Base-by-base conservation (phyloP, 768 basidiomycete genomes). In the Rhizopogon sp. region DNA sequence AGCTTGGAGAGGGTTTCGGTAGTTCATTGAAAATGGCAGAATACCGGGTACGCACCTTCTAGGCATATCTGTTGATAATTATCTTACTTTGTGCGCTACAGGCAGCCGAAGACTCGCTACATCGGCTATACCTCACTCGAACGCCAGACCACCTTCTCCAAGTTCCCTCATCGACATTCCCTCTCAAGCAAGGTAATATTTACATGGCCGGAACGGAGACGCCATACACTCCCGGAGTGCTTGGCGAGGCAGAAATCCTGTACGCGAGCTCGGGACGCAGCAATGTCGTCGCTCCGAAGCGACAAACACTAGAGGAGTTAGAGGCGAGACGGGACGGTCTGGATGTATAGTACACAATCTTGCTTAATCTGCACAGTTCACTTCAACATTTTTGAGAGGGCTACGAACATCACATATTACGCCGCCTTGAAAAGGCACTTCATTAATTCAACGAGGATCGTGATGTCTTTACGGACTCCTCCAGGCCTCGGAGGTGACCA, bases 1-100 rank as follows among this genome's bases (percentile, higher is more conserved):
- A 97, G 70, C 81, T 99, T 2, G 93, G 95, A 5, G 95, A 99
- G 71, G 94, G 95, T 13, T 93, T 95, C 65, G 97, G 97, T 51
- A 87, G 84, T 60, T 94, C 91, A 3, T 73, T 98, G 53, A 86
- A 83, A 69, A 98, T 98, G 96, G 93, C 93, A 14, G 93, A 98
- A 71, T 95, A 82, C 72, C 78, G 96, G 55, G 93, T 93, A 70
- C 51, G 82, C 47, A 22, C 14, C 33, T 3, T 37, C 20, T 14
- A 49, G 20, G 71, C 20, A 28, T 47, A 40, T 37, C 16, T 52
- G n/a, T 22, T 29, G 58, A 44, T 39, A 14, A 33, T 49, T 43
- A 28, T 56, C 56, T 22, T 52, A 49, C 52, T 35, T 25, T 54
- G 28, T 53, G 6, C 28, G 39, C 29, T 56, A 28, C 60, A 90